phyloP scores from a whole-genome alignment of 2,329 filamentous ascomycete genomes.

The Ceratocystis huliohia region DNA sequence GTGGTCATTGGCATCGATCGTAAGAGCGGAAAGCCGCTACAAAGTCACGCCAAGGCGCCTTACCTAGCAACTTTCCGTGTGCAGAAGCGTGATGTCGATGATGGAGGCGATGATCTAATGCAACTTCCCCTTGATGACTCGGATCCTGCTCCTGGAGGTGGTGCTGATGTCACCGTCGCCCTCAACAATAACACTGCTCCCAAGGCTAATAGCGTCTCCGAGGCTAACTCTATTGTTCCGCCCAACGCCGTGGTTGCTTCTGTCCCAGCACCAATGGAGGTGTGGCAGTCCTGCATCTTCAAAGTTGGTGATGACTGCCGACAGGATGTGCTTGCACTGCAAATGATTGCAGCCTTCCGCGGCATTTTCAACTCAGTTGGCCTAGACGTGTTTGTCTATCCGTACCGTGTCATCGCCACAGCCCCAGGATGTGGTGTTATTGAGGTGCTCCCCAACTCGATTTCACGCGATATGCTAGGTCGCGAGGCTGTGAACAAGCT shows the following conservation, averaged over 20 bases:
- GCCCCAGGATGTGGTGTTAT: slow-evolving; percentile 96
- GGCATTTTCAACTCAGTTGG: slow-evolving; percentile 94
- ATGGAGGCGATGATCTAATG: slow-evolving; percentile 14
- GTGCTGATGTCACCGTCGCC: slow-evolving; percentile 25
- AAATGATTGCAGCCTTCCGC: slow-evolving; percentile 95
- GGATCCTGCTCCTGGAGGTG: slow-evolving; percentile 38
- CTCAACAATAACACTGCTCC: background rate
- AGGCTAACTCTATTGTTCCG: slow-evolving; percentile 22
- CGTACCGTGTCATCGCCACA: slow-evolving; percentile 92
- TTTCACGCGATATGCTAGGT: slow-evolving; percentile 96
- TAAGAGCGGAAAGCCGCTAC: slow-evolving; percentile 91
- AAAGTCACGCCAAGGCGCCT: slow-evolving; percentile 95
- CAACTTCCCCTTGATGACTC: slow-evolving; percentile 39
- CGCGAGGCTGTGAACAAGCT: slow-evolving; percentile 95
- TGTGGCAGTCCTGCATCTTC: slow-evolving; percentile 99
- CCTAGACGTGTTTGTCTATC: slow-evolving; percentile 91
- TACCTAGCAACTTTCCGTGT: slow-evolving; percentile 99
- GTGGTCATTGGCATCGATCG: slow-evolving; percentile 96
- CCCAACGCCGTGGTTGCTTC: slow-evolving; percentile 1
- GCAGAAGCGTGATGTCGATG: slow-evolving; percentile 49
- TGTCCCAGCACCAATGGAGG: slow-evolving; percentile 48
- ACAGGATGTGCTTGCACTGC: slow-evolving; percentile 88
- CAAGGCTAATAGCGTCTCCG: slow-evolving; percentile 18
- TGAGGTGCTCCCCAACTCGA: slow-evolving; percentile 92
- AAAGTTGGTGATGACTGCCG: slow-evolving; percentile 98